phyloP scores from a whole-genome alignment of 169 alveolate genomes.

The Cryptosporidium meleagridis region DNA sequence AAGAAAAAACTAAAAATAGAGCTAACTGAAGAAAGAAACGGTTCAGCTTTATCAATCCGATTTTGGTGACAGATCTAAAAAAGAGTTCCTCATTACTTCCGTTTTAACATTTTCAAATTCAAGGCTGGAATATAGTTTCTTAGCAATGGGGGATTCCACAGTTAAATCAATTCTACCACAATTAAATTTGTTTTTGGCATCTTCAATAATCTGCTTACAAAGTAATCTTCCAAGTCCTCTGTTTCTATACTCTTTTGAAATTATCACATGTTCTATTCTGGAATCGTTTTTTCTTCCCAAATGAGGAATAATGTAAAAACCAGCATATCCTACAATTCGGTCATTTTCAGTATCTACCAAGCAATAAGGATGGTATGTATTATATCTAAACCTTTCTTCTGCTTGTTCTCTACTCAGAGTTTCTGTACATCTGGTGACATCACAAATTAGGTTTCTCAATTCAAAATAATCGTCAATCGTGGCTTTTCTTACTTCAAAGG shows the following conservation, averaged over 20 bases:
- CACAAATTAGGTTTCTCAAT: constrained; percentile 19
- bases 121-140: constrained; percentile 23
- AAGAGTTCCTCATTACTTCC: constrained; percentile 58
- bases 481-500: constrained; percentile 49
- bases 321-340: constrained; percentile 57
- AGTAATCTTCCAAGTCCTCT: constrained; percentile 55
- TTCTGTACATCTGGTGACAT: constrained; percentile 39
- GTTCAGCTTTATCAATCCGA: background rate
- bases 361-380: constrained; percentile 52
- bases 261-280: constrained; percentile 56
- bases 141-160: constrained; percentile 57
- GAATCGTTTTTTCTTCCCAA: constrained; percentile 62
- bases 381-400: constrained; percentile 29
- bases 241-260: constrained; percentile 49
- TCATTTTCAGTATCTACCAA: constrained; percentile 31
- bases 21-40: background rate
- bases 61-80: background rate
- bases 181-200: constrained; percentile 51
- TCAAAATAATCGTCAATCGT: constrained; percentile 41
- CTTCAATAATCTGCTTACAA: constrained; percentile 49
- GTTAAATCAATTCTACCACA: constrained; percentile 68
- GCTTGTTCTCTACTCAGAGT: background rate
- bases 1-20: background rate
- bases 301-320: constrained; percentile 65
- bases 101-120: constrained; percentile 50